Percentiles rank a stretch among this genome's conserved stretches.
Conservation (phyloP, 352 stramenopile species). For the Phytophthora meadii region DNA sequence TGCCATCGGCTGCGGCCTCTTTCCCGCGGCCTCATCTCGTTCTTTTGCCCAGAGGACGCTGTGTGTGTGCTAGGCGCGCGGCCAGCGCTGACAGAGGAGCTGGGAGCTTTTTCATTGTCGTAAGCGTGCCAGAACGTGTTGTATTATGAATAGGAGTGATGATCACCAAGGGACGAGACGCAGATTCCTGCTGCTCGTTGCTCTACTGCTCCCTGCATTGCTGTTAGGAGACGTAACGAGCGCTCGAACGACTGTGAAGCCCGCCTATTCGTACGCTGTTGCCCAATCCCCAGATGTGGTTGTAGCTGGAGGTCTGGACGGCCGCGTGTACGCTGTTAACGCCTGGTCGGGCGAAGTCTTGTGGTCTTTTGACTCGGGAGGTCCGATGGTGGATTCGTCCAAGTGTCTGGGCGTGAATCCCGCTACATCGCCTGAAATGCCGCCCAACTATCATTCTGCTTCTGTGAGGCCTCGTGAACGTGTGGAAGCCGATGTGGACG, state of each 20-base stretch:
- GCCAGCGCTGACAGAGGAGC: background rate
- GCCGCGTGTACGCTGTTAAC: constrained; percentile 77
- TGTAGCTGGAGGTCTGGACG: constrained; percentile 76
- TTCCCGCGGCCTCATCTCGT: constrained; percentile 22
- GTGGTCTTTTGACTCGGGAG: constrained; percentile 85
- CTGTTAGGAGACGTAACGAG: background rate
- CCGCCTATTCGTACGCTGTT: constrained; percentile 28
- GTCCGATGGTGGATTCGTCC: constrained; percentile 81
- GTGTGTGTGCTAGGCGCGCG: constrained; percentile 29
- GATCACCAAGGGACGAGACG: constrained; percentile 16
- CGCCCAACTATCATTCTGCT: constrained; percentile 18
- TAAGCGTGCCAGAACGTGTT: constrained; percentile 7
- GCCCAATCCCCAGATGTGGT: constrained; percentile 54
- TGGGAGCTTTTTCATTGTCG: constrained; percentile 3
- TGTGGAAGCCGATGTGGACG: constrained; percentile 25
- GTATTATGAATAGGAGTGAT: constrained; percentile 27
- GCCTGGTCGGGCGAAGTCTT: constrained; percentile 82
- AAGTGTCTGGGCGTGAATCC: constrained; percentile 35
- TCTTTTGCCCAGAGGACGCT: constrained; percentile 13
- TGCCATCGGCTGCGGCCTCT: constrained; percentile 22
- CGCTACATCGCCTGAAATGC: constrained; percentile 15
- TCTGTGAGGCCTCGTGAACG: constrained; percentile 1
- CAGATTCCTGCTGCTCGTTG: constrained; percentile 12
- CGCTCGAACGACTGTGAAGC: background rate
- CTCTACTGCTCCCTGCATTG: constrained; percentile 1